Conservation (phyloP, 148 eudicot genomes). For the Talinum fruticosum region DNA sequence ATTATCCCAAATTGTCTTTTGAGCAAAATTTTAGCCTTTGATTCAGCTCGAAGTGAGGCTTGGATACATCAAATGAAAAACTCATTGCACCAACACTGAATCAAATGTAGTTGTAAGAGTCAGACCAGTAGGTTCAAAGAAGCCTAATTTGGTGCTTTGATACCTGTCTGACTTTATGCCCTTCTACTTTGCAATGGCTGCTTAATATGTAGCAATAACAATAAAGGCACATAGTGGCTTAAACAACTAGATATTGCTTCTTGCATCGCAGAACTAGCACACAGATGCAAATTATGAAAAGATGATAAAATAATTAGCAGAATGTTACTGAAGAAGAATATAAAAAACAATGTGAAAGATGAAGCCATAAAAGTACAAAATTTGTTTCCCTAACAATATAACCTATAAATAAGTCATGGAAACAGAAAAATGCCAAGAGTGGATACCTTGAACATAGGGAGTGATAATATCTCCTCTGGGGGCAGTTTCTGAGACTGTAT, state of each 20-base stretch:
- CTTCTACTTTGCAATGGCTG: neutral
- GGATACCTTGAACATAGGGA: constrained; percentile 91
- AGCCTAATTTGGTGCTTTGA: neutral
- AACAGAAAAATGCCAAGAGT: neutral
- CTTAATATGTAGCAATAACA: neutral
- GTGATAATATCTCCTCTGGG: constrained; percentile 89
- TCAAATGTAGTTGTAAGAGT: neutral
- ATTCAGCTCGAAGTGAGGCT: too few species aligned
- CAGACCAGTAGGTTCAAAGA: neutral
- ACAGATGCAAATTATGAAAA: neutral
- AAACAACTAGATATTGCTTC: neutral
- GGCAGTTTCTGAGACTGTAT: constrained; percentile 77
- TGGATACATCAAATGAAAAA: too few species aligned
- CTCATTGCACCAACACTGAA: neutral
- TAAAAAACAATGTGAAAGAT: neutral
- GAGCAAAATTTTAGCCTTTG: too few species aligned
- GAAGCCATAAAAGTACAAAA: neutral
- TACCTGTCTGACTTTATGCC: neutral
- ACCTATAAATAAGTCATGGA: neutral
- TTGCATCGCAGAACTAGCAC: neutral
- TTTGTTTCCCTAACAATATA: neutral
- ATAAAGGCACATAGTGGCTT: neutral
- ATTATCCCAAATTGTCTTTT: too few species aligned
- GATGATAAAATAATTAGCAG: too few species aligned
- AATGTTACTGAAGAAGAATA: neutral